Conservation (phyloP, 176 grass and related monocot genomes). For the Oryza longistaminata region DNA sequence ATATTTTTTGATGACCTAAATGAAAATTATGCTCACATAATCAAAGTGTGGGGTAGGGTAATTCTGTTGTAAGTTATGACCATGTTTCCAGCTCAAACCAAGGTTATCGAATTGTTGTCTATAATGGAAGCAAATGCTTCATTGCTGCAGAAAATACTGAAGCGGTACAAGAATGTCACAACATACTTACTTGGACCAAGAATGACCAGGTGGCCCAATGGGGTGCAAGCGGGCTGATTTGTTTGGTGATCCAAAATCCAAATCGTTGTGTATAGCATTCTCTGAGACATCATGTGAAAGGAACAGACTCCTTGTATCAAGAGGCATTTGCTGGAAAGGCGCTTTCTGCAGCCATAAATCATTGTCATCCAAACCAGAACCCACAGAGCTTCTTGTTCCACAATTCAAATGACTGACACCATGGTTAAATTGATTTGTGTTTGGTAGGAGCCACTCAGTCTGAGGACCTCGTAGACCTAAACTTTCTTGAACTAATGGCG, state of each 20-base stretch:
- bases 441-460: conserved; percentile 54
- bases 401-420: conserved; percentile 50
- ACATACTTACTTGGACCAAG: conserved; percentile 77
- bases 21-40: not conserved
- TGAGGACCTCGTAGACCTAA: conserved; percentile 66
- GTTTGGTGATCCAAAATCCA: conserved; percentile 44
- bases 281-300: conserved; percentile 57
- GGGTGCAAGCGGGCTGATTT: conserved; percentile 43
- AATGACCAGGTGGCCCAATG: conserved; percentile 53
- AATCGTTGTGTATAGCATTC: conserved; percentile 46
- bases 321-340: conserved; percentile 57
- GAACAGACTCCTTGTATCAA: conserved; percentile 61
- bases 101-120: not conserved
- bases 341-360: conserved; percentile 52
- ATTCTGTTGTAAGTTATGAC: not conserved
- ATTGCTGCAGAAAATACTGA: not conserved
- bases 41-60: not conserved
- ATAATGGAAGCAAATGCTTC: conserved; percentile 17
- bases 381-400: conserved; percentile 33
- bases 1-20: not conserved
- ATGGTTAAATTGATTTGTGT: conserved; percentile 49
- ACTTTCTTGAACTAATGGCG: conserved; percentile 74
- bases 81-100: not conserved
- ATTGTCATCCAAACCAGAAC: conserved; percentile 50
- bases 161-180: not conserved